Percentiles rank a stretch among this genome's conserved stretches.
Evolutionary conservation across 1,139 yeast species (phyloP).

Genomic region (Candida labiduridarum): DNA sequence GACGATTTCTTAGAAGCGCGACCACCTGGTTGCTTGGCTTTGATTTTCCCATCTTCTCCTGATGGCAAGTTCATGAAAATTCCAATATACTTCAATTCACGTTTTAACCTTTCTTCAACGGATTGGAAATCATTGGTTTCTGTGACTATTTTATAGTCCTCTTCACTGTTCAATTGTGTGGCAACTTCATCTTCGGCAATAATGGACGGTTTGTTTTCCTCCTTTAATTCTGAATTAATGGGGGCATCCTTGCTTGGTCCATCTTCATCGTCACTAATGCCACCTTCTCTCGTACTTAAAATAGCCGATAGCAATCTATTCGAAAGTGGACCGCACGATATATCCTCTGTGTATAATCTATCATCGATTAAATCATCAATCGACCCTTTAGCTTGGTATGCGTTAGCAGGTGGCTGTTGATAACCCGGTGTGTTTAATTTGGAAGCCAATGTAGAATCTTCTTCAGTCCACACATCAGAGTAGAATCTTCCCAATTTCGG

Average conservation of each 20-base stretch:
- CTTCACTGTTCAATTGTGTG: conserved; percentile 38
- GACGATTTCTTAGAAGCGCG: conserved; percentile 22
- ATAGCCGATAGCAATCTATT: conserved; percentile 84
- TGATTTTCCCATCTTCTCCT: conserved; percentile 24
- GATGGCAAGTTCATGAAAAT: conserved; percentile 69
- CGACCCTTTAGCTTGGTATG: conserved; percentile 64
- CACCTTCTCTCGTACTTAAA: conserved; percentile 53
- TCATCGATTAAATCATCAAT: conserved; percentile 64
- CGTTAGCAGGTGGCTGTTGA: conserved; percentile 41
- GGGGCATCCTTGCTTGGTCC: conserved; percentile 24
- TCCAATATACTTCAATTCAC: conserved; percentile 90
- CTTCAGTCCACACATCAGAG: conserved; percentile 84
- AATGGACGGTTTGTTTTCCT: conserved; percentile 14
- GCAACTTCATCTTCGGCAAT: conserved; percentile 37
- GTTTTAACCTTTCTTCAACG: conserved; percentile 81
- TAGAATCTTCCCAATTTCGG: conserved; percentile 87
- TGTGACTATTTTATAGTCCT: conserved; percentile 36
- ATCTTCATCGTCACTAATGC: conserved; percentile 30
- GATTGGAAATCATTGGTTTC: conserved; percentile 66
- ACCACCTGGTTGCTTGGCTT: conserved; percentile 25
- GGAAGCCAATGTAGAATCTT: conserved; percentile 55
- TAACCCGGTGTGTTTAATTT: conserved; percentile 43
- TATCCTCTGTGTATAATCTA: conserved; percentile 65
- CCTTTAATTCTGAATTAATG: conserved; percentile 10
- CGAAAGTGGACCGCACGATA: conserved; percentile 92